Conservation (phyloP, 139 green algal genomes). For the Picochlorum sp. region DNA sequence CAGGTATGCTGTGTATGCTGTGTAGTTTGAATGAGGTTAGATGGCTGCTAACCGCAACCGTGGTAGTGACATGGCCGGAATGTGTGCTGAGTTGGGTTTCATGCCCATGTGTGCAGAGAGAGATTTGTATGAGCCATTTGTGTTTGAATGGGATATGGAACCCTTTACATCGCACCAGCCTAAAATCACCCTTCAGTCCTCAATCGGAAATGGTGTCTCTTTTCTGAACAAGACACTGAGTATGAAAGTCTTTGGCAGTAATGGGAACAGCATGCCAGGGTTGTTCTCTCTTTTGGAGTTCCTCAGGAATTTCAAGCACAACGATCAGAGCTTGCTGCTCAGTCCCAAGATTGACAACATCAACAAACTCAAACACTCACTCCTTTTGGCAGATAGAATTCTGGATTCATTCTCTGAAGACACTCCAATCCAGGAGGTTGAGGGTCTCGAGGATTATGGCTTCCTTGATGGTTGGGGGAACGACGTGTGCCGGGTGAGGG, state of each 20-base stretch:
- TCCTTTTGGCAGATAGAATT: conserved; percentile 34
- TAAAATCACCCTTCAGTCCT: conserved; percentile 39
- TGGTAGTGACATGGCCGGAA: neutral
- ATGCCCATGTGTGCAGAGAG: conserved; percentile 2
- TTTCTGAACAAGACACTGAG: conserved; percentile 70
- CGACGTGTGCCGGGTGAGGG: conserved; percentile 37
- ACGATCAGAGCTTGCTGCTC: conserved; percentile 43
- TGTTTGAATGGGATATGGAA: conserved; percentile 61
- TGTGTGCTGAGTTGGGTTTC: neutral
- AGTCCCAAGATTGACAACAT: conserved; percentile 20
- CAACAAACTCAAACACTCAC: conserved; percentile 26
- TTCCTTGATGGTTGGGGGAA: conserved; percentile 66
- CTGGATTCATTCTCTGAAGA: conserved; percentile 42
- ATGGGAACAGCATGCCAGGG: conserved; percentile 19
- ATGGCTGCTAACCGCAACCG: no score
- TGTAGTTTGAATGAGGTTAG: no score
- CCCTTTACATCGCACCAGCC: conserved; percentile 57
- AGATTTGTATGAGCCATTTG: conserved; percentile 28
- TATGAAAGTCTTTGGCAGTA: conserved; percentile 40
- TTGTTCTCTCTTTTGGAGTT: conserved; percentile 46
- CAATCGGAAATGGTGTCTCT: conserved; percentile 64
- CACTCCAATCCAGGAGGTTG: conserved; percentile 17
- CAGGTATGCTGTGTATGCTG: neutral
- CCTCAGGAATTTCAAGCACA: conserved; percentile 39
- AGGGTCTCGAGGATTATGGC: conserved; percentile 42